A percentile compares a stretch with the other conserved stretches of the same genome.
phyloP scores from a whole-genome alignment of 768 basidiomycete species.

The Termitomyces sp. region DNA sequence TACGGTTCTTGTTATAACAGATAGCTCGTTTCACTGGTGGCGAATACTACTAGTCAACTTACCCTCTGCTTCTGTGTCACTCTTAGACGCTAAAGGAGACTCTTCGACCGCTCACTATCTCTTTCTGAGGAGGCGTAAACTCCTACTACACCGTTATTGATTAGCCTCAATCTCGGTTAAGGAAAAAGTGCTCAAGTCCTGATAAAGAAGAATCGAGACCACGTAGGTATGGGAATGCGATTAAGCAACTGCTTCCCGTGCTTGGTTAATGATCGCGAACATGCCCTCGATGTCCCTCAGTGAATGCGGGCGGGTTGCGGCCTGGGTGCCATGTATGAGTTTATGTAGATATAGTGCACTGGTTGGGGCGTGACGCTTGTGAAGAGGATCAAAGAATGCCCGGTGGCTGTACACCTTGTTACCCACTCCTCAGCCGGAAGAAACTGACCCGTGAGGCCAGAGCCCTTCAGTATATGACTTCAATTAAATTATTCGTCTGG shows the following conservation, averaged over 20 bases:
- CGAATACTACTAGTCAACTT: no score
- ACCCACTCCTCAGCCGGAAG: no score
- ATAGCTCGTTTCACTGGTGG: no score
- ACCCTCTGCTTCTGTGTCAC: no score
- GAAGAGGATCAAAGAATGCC: not conserved
- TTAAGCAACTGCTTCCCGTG: slow-evolving; percentile 8
- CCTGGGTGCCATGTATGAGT: not conserved
- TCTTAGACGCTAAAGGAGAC: no score
- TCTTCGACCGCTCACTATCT: no score
- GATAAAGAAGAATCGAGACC: not conserved
- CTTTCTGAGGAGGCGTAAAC: no score
- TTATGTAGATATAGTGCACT: not conserved
- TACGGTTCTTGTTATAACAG: no score
- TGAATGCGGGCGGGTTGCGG: not conserved
- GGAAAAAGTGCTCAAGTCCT: slow-evolving; percentile 1
- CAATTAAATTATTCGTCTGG: no score
- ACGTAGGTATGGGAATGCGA: slow-evolving; percentile 14
- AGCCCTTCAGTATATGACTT: no score
- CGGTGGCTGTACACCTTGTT: not conserved
- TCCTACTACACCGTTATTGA: no score
- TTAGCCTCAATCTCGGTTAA: slow-evolving; percentile 15
- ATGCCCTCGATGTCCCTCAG: not conserved
- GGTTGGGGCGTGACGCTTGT: not conserved
- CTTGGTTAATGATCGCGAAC: not conserved
- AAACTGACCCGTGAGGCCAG: no score